Conservation (phyloP, 139 green algal genomes). For the Auxenochlorella protothecoides region DNA sequence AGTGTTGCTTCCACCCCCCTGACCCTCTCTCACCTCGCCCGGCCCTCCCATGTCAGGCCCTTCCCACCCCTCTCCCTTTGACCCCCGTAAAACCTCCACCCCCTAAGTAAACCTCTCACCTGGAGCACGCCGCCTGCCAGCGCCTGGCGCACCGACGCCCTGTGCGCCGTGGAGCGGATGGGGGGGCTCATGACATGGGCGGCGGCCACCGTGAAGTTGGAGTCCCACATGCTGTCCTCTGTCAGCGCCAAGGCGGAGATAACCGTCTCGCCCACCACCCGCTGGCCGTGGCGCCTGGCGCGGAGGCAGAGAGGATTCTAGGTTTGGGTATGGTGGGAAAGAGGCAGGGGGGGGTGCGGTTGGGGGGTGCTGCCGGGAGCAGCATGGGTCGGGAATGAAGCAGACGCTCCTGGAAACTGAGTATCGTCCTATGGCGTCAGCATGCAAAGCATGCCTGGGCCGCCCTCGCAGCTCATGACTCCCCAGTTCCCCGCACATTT, state of each 20-base stretch:
- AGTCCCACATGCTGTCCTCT: constrained; percentile 59
- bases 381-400: no score
- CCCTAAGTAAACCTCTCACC: background rate
- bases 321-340: no score
- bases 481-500: no score
- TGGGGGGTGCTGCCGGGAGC: no score
- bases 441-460: no score
- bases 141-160: constrained; percentile 15
- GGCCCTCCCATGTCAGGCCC: background rate
- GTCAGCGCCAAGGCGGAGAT: constrained; percentile 63
- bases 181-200: constrained; percentile 89
- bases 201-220: constrained; percentile 66
- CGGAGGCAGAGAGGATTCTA: background rate
- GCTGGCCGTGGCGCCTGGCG: constrained; percentile 43
- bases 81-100: no score
- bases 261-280: constrained; percentile 71
- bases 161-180: constrained; percentile 54
- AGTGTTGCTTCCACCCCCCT: no score
- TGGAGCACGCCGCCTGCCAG: constrained; percentile 32
- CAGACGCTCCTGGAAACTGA: no score
- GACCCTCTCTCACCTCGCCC: background rate
- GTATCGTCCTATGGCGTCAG: no score
- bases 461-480: no score
- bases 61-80: no score
- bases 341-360: no score